These are phyloP conservation scores for Xerocomus brunneocitrinus DNA, from an alignment of 768 basidiomycete genomes.

Conservation along the genomic window DNA sequence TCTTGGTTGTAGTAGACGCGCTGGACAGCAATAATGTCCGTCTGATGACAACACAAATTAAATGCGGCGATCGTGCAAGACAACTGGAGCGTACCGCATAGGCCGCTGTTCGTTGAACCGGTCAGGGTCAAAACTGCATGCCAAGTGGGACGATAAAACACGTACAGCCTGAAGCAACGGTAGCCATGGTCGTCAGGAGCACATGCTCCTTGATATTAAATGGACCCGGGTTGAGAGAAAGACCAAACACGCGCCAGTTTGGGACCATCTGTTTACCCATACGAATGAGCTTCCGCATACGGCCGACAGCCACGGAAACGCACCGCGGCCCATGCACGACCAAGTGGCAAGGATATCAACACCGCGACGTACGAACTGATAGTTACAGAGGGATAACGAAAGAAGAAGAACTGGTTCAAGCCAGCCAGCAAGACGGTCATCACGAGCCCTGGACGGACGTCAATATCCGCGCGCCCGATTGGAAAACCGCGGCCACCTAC, in stretches of 20 bases:
- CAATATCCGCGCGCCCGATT: not conserved
- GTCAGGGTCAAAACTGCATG: conserved; percentile 10
- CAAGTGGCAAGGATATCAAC: conserved; percentile 64
- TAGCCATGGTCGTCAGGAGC: conserved; percentile 65
- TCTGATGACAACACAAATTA: conserved; percentile 25
- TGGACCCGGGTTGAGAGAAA: conserved; percentile 65
- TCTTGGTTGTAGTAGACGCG: conserved; percentile 60
- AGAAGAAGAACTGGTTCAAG: conserved; percentile 76
- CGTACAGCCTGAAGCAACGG: conserved; percentile 34
- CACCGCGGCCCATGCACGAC: conserved; percentile 55
- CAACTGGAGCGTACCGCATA: conserved; percentile 36
- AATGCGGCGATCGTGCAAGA: not conserved
- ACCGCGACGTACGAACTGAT: conserved; percentile 58
- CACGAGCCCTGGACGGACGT: conserved; percentile 24
- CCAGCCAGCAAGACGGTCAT: conserved; percentile 63
- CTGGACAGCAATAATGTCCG: conserved; percentile 73
- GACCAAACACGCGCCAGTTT: conserved; percentile 48
- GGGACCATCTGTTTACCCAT: conserved; percentile 41
- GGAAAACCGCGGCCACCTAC: conserved; percentile 15
- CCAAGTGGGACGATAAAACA: not conserved
- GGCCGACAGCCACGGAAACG: not conserved
- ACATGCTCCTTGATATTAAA: conserved; percentile 75
- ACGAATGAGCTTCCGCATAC: not conserved
- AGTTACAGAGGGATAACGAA: conserved; percentile 53
- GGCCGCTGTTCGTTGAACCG: conserved; percentile 29